Percentiles rank a stretch among this genome's conserved stretches.
Conservation (phyloP, 768 basidiomycete species). For the Gloeostereum incarnatum region DNA sequence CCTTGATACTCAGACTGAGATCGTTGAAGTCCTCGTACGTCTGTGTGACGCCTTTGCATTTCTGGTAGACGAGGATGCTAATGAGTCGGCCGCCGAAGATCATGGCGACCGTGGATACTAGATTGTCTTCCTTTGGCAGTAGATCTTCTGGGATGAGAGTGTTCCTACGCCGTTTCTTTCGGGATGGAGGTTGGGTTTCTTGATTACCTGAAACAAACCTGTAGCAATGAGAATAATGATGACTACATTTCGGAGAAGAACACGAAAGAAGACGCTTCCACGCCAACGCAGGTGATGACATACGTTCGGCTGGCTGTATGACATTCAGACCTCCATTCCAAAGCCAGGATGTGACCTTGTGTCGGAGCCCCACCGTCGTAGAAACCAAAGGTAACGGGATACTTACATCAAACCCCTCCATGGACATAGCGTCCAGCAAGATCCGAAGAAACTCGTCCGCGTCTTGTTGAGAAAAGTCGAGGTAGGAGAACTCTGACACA, state of each 20-base stretch:
- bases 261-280: too few relatives aligned
- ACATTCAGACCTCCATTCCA: neutral
- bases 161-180: conserved; percentile 30
- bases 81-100: conserved; percentile 86
- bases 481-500: conserved; percentile 62
- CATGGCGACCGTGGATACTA: conserved; percentile 77
- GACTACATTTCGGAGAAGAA: too few relatives aligned
- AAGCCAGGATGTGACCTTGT: neutral
- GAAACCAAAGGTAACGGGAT: neutral
- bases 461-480: conserved; percentile 92
- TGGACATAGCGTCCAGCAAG: conserved; percentile 83
- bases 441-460: conserved; percentile 90
- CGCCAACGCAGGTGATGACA: too few relatives aligned
- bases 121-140: conserved; percentile 32
- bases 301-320: too few relatives aligned
- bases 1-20: conserved; percentile 82
- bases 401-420: conserved; percentile 88
- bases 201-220: conserved; percentile 85
- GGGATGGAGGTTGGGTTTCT: conserved; percentile 45
- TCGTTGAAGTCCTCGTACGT: conserved; percentile 94
- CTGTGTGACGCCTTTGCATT: conserved; percentile 88
- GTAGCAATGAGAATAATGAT: neutral
- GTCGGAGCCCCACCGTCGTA: neutral
- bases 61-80: conserved; percentile 88
- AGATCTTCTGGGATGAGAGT: conserved; percentile 8